phyloP scores from a whole-genome alignment of 306 rosid genomes.

The Rosa chinensis region DNA sequence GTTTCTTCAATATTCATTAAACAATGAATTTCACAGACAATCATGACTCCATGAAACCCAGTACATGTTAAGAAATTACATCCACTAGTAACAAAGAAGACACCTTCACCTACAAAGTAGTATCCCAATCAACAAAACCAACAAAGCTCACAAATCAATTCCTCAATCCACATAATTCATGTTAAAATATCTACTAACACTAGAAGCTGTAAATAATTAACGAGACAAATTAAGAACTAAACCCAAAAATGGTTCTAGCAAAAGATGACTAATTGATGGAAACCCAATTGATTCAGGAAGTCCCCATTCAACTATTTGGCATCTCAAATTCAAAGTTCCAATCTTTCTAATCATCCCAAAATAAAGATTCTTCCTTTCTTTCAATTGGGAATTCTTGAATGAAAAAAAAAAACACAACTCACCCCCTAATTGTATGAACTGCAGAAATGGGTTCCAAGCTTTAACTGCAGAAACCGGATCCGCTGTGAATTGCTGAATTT shows the following conservation, averaged over 20 bases:
- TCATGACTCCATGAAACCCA: neutral
- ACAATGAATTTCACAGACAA: neutral
- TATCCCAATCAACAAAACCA: constrained; percentile 2
- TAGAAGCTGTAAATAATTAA: neutral
- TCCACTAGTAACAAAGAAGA: neutral
- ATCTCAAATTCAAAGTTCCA: neutral
- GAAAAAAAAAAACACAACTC: constrained; percentile 11
- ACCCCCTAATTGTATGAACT: constrained; percentile 12
- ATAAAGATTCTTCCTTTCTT: neutral
- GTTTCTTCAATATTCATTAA: neutral
- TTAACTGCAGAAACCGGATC: constrained; percentile 15
- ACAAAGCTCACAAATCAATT: neutral
- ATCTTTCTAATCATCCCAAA: neutral
- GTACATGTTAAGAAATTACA: neutral
- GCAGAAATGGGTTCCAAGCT: constrained; percentile 6
- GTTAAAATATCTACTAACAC: neutral
- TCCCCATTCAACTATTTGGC: constrained; percentile 2
- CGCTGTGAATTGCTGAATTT: neutral
- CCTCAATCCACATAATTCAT: neutral
- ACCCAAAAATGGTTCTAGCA: neutral
- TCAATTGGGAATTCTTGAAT: constrained; percentile 13
- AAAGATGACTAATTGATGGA: neutral
- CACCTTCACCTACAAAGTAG: neutral
- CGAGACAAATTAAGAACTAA: neutral
- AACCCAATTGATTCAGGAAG: neutral